Base-by-base conservation (phyloP, 805 yeast species). In the Wickerhamomyces sydowiorum region DNA sequence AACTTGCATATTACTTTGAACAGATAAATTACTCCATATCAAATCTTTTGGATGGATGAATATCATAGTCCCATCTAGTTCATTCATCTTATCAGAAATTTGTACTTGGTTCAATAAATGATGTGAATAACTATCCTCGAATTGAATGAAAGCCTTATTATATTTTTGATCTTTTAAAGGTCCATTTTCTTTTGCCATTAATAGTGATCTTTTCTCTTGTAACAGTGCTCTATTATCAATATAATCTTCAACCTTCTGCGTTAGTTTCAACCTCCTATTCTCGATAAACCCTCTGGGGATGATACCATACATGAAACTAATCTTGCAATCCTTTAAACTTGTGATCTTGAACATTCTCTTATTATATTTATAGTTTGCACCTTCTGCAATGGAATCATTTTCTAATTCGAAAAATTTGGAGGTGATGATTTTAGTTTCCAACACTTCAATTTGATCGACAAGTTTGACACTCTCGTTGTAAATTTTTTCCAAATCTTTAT, bases 1-100 rank as follows among this genome's bases (percentile, higher is more conserved):
- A 10, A 57, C 59, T 3, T 67, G 50, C 47, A 65, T 49, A 18
- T 69, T 65, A 42, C 65, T 69, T 22, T 59, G 61, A 13, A 65
- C 51, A 4, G 63, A 54, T 6, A 86, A 49, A 49, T 86, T 86
- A 0, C 62, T 52, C 96, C 97, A 89, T 1, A 82, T 61, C 1
- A 89, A 66, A 52, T 86, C 95, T 8, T 69, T 59, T 2, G 90
- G 84, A 51, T 82, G 73, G 2, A 82, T 71, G 15, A 78, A 82
- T 22, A 75, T 57, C 27, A 76, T 44, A 3, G 72, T 67, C 33
- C 62, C 61, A 46, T 68, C 70, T 54, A 76, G 60, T 35, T 54
- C 60, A 3, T 73, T 73, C 42, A 72, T 67, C 13, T 58, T 50
- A 33, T 67, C 62, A 1, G 76, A 66, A 1, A 79, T 53, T 10